These are phyloP conservation scores for Cardamine chenopodiifolia DNA, from an alignment of 345 rosid species.

Conservation along the genomic window DNA sequence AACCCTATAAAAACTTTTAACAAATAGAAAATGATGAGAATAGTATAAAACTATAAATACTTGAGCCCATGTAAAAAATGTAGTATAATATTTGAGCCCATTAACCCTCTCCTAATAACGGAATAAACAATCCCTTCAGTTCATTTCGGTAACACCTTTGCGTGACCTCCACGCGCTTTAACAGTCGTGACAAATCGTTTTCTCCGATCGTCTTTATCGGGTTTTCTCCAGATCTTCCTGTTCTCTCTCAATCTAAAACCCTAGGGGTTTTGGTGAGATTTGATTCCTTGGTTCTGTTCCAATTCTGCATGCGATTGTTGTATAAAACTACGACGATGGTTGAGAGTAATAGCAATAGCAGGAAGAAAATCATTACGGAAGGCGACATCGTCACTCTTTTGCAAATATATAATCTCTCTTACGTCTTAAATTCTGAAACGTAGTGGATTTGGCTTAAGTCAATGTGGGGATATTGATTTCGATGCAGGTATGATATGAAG, in stretches of 20 bases:
- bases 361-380: constrained; percentile 56
- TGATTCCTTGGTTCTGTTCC: constrained; percentile 2
- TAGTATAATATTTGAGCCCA: no score
- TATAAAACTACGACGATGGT: constrained; percentile 43
- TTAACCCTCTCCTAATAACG: no score
- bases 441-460: not conserved
- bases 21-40: no score
- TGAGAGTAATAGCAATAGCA: constrained; percentile 47
- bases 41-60: no score
- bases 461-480: not conserved
- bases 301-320: constrained; percentile 41
- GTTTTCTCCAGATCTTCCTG: not conserved
- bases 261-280: constrained; percentile 24
- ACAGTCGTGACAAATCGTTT: not conserved
- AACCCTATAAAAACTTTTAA: no score
- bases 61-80: no score
- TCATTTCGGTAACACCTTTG: not conserved
- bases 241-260: constrained; percentile 38
- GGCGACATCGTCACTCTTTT: constrained; percentile 62
- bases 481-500: constrained; percentile 55
- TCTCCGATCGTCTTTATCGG: constrained; percentile 32
- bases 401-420: constrained; percentile 35
- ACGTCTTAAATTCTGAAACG: not conserved
- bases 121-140: no score
- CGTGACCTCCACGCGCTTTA: constrained; percentile 24